These are phyloP conservation scores for Ramalina intermedia DNA, from an alignment of 495 filamentous ascomycete species.

Conservation along the genomic window DNA sequence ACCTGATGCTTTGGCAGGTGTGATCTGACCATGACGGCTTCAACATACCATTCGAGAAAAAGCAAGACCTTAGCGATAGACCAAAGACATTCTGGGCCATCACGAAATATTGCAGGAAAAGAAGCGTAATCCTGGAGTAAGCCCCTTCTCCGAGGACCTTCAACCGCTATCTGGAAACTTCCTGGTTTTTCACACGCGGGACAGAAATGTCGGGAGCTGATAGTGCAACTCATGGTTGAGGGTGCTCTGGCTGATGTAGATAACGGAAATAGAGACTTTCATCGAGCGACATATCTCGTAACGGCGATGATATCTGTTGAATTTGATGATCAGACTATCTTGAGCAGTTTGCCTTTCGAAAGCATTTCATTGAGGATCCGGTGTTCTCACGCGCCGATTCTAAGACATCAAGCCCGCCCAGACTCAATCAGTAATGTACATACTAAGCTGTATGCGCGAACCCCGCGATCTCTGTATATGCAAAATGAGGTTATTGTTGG, in stretches of 20 bases:
- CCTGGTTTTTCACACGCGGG: slow-evolving; percentile 34
- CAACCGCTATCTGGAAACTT: slow-evolving; percentile 19
- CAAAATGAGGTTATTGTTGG: too few species aligned
- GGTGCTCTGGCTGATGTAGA: background rate
- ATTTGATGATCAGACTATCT: too few species aligned
- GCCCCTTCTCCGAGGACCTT: slow-evolving; percentile 31
- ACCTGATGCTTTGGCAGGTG: slow-evolving; percentile 32
- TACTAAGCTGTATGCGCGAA: too few species aligned
- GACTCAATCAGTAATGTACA: too few species aligned
- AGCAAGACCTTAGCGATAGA: slow-evolving; percentile 19
- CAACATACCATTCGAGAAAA: slow-evolving; percentile 17
- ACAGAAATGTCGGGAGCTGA: slow-evolving; percentile 25
- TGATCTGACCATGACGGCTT: slow-evolving; percentile 27
- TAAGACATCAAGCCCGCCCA: too few species aligned
- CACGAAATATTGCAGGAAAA: slow-evolving; percentile 26
- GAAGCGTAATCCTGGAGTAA: slow-evolving; percentile 23
- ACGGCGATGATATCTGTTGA: too few species aligned
- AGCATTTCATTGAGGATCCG: too few species aligned
- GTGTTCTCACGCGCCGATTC: too few species aligned
- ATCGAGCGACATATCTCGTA: too few species aligned
- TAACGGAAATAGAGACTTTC: too few species aligned
- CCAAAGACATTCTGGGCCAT: slow-evolving; percentile 21
- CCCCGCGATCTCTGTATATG: too few species aligned
- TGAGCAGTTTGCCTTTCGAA: too few species aligned
- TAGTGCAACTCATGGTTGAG: slow-evolving; percentile 33